A percentile compares a stretch with the other conserved stretches of the same genome.
Conservation (phyloP, 2,329 filamentous ascomycete genomes). For the Colletotrichum gigasporum region DNA sequence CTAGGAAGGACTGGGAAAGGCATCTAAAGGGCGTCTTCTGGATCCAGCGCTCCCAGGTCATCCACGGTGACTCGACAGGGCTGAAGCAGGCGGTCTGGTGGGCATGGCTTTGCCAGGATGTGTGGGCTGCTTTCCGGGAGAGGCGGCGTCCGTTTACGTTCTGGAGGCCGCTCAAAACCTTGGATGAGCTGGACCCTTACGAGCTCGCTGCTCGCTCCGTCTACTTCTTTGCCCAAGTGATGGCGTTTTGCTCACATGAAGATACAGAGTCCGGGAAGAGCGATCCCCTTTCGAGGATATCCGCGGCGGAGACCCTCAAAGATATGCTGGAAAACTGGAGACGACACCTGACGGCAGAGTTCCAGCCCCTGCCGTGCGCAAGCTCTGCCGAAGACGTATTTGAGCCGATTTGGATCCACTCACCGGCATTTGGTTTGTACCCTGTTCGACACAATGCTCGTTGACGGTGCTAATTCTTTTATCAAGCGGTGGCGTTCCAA, state of each 20-base stretch:
- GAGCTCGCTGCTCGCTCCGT: slow-evolving; percentile 64
- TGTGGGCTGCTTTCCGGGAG: slow-evolving; percentile 72
- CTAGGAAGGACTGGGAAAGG: slow-evolving; percentile 64
- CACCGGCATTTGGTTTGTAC: slow-evolving; percentile 32
- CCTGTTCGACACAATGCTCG: not conserved
- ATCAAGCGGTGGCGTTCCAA: slow-evolving; percentile 32
- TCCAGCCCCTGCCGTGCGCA: slow-evolving; percentile 48
- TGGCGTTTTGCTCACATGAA: slow-evolving; percentile 64
- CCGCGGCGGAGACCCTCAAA: slow-evolving; percentile 54
- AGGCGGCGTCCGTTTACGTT: slow-evolving; percentile 64
- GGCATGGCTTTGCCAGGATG: slow-evolving; percentile 72
- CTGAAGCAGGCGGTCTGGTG: slow-evolving; percentile 70
- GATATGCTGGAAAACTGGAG: slow-evolving; percentile 61
- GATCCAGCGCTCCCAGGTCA: slow-evolving; percentile 70
- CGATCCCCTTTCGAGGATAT: slow-evolving; percentile 54
- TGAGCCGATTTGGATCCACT: slow-evolving; percentile 33
- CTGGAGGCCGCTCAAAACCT: slow-evolving; percentile 62
- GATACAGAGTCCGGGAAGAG: slow-evolving; percentile 15
- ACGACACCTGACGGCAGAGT: slow-evolving; percentile 52
- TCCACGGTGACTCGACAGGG: slow-evolving; percentile 66
- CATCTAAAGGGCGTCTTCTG: slow-evolving; percentile 73
- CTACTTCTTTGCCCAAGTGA: slow-evolving; percentile 64
- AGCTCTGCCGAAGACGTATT: slow-evolving; percentile 23
- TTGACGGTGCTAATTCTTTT: not conserved
- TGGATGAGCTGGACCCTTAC: slow-evolving; percentile 56